Evolutionary conservation across 768 basidiomycete species (phyloP).

Genomic region (Termitomyces bulborhizus): DNA sequence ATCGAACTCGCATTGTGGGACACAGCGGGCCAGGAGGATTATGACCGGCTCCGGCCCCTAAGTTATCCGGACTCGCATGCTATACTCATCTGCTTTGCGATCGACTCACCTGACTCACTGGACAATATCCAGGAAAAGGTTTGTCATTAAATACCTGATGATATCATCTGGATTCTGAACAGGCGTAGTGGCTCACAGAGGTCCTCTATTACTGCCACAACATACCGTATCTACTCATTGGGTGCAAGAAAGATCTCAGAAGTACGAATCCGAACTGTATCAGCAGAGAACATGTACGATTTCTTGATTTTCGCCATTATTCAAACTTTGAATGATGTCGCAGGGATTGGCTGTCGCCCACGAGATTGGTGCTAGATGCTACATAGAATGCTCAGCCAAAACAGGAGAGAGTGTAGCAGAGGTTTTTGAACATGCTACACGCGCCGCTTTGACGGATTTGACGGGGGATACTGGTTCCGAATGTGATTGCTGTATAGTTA

Average conservation of each 20-base stretch:
- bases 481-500: slow-evolving; percentile 2
- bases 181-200: slow-evolving; percentile 92
- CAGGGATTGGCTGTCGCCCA: slow-evolving; percentile 91
- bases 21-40: slow-evolving; percentile 99
- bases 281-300: slow-evolving; percentile 78
- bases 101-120: slow-evolving; percentile 95
- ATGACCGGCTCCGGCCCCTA: slow-evolving; percentile 95
- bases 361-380: slow-evolving; percentile 94
- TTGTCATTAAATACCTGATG: background rate
- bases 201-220: slow-evolving; percentile 95
- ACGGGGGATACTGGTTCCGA: background rate
- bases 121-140: slow-evolving; percentile 99
- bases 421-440: slow-evolving; percentile 96
- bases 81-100: slow-evolving; percentile 97
- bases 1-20: slow-evolving; percentile 99
- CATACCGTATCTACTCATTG: slow-evolving; percentile 93
- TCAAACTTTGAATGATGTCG: background rate
- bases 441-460: slow-evolving; percentile 57
- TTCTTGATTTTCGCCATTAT: background rate
- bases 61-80: slow-evolving; percentile 99
- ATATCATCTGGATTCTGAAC: background rate
- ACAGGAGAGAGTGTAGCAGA: slow-evolving; percentile 94
- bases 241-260: slow-evolving; percentile 98
- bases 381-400: slow-evolving; percentile 96
- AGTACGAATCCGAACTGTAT: slow-evolving; percentile 92